Base-by-base conservation (phyloP, 2,329 filamentous ascomycete species). In the Bipolaris cookei region DNA sequence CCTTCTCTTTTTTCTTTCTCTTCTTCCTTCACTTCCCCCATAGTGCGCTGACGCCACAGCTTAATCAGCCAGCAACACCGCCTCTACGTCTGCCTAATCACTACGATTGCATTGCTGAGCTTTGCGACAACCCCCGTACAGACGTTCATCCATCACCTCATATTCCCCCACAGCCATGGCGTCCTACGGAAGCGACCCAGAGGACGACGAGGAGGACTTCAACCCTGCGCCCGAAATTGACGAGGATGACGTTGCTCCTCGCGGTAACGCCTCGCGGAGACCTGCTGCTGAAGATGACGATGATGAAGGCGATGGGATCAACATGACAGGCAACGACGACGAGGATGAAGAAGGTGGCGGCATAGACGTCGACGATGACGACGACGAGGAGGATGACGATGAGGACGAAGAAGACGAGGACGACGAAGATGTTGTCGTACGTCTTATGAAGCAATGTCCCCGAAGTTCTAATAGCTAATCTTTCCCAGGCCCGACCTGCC, bases 201-300 rank as follows among this genome's bases (percentile, higher is more conserved):
- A 72, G 52, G 74, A 72, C 13, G 89, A 90, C 42, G 91, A 95
- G 48, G 92, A 96, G 67, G 90, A 94, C 75, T 97, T 97, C 83
- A 96, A 97, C 76, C 93, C 92, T 48, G 86, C 84, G 46, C 88
- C 89, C 18, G 89, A 86, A 58, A 86, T 91, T 64, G 88, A 87
- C 47, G 90, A 92, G 58, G 83, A 81, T 63, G 78, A 80, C 45
- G 53, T 59, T 58, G 51, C 61, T 28, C 39, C 62, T 21, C 66
- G 56, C 32, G 64, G 68, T 46, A 51, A 59, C 8, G 63, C 59
- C 20, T 55, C 64, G 58, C 66, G 59, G 66, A 60, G 71, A 47
- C 75, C 76, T 13, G 68, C 72, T 51, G 66, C 71, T 14, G 73
- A 77, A 13, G 70, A 77, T 51, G 69, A 74, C 16, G 73, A 78